A percentile compares a stretch with the other conserved stretches of the same genome.
phyloP scores from a whole-genome alignment of 106 monocot genomes.

The Ottelia alismoides region DNA sequence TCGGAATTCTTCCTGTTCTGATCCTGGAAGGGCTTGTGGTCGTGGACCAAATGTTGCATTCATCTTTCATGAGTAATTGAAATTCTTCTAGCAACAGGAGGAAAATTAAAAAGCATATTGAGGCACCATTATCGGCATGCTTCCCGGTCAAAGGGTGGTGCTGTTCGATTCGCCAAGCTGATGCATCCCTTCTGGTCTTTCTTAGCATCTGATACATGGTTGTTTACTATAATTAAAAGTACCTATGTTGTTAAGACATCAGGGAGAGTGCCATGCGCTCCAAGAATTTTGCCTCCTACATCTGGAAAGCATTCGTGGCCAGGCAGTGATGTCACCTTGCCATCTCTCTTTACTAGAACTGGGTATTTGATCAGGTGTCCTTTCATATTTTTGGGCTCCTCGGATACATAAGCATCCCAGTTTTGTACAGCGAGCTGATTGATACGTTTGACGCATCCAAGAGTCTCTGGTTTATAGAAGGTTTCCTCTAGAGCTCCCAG shows the following conservation, averaged over 20 bases:
- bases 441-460: conserved; percentile 46
- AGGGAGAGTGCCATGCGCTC: conserved; percentile 50
- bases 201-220: background rate
- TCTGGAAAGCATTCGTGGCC: conserved; percentile 73
- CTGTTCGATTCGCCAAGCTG: too few species aligned
- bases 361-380: conserved; percentile 82
- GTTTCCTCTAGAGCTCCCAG: conserved; percentile 43
- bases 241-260: conserved; percentile 64
- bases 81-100: too few species aligned
- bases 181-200: background rate
- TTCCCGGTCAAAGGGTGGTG: too few species aligned
- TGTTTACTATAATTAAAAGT: background rate
- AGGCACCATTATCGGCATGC: too few species aligned
- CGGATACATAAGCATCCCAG: conserved; percentile 38
- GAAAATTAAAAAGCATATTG: too few species aligned
- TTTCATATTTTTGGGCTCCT: conserved; percentile 35
- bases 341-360: conserved; percentile 45
- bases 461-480: conserved; percentile 34
- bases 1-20: too few species aligned
- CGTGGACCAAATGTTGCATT: too few species aligned
- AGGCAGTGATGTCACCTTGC: conserved; percentile 36
- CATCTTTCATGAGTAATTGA: too few species aligned
- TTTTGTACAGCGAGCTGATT: conserved; percentile 63
- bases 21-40: too few species aligned
- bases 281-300: conserved; percentile 75